phyloP scores from a whole-genome alignment of 208 protist species.

The Leishmania guyanensis region DNA sequence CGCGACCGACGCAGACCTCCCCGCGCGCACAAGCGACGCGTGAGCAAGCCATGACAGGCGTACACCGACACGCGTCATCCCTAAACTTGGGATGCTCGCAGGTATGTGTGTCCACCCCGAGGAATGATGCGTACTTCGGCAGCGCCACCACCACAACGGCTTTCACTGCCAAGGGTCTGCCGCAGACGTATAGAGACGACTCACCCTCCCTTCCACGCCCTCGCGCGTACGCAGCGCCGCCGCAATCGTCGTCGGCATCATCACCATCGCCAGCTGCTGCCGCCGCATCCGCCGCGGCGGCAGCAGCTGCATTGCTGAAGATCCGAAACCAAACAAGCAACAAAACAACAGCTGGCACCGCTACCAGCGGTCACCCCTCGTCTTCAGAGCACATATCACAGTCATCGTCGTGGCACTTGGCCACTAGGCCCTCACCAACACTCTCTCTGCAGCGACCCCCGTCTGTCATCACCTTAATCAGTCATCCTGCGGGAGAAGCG shows the following conservation, averaged over 20 bases:
- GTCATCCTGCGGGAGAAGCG: neutral
- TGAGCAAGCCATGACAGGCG: neutral
- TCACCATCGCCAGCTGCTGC: conserved; percentile 2
- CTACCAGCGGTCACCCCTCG: neutral
- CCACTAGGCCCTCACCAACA: neutral
- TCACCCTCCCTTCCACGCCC: neutral
- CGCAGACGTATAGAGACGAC: neutral
- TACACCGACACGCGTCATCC: neutral
- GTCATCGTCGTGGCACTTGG: neutral
- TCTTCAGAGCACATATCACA: neutral
- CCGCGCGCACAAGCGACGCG: neutral
- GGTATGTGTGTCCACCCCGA: neutral
- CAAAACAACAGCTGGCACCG: neutral
- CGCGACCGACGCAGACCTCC: neutral
- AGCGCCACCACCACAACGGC: neutral
- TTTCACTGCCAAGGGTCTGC: neutral
- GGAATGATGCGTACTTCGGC: neutral
- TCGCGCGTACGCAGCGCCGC: neutral
- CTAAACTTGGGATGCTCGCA: neutral
- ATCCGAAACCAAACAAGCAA: conserved; percentile 3
- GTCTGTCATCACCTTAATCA: neutral
- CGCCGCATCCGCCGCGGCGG: conserved; percentile 6
- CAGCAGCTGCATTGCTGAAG: conserved; percentile 9
- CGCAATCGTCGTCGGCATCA: neutral
- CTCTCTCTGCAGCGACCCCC: neutral